These are phyloP conservation scores for Vitis hybrid DNA, from an alignment of 177 flowering plant genomes.

Conservation along the genomic window DNA sequence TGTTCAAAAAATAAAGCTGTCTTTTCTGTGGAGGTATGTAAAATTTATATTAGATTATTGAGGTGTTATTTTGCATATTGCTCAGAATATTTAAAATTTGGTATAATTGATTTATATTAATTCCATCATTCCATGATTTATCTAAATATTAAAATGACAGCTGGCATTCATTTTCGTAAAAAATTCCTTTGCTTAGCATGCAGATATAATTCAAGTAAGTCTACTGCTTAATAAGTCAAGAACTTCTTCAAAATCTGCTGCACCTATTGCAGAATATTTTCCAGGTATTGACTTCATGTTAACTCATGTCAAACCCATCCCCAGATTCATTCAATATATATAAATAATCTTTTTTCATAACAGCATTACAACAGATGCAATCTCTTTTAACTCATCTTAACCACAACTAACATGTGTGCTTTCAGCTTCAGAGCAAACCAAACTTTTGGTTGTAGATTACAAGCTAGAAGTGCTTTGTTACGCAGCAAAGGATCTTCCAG, in stretches of 20 bases:
- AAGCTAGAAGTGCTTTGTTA: conserved; percentile 77
- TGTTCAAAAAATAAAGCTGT: conserved; percentile 34
- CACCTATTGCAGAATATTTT: conserved; percentile 71
- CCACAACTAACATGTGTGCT: conserved; percentile 9
- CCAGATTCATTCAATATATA: not conserved
- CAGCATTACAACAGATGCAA: not conserved
- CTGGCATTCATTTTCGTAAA: conserved; percentile 13
- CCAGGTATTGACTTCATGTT: conserved; percentile 55
- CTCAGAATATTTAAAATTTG: not conserved
- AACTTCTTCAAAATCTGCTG: conserved; percentile 36
- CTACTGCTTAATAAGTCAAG: conserved; percentile 58
- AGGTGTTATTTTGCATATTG: not conserved
- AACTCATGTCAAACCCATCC: not conserved
- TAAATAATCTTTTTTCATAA: not conserved
- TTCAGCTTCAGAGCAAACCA: conserved; percentile 66
- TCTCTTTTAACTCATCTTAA: not conserved
- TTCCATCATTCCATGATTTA: no score
- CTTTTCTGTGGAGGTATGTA: conserved; percentile 51
- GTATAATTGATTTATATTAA: no score
- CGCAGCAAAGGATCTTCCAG: conserved; percentile 57
- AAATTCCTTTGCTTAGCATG: conserved; percentile 60
- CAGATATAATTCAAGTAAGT: conserved; percentile 68
- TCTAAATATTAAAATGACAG: not conserved
- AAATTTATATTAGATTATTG: not conserved
- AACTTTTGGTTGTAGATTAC: conserved; percentile 43